These are phyloP conservation scores for Aspergillus oerlinghausenensis DNA, from an alignment of 2,329 filamentous ascomycete genomes.

Conservation along the genomic window DNA sequence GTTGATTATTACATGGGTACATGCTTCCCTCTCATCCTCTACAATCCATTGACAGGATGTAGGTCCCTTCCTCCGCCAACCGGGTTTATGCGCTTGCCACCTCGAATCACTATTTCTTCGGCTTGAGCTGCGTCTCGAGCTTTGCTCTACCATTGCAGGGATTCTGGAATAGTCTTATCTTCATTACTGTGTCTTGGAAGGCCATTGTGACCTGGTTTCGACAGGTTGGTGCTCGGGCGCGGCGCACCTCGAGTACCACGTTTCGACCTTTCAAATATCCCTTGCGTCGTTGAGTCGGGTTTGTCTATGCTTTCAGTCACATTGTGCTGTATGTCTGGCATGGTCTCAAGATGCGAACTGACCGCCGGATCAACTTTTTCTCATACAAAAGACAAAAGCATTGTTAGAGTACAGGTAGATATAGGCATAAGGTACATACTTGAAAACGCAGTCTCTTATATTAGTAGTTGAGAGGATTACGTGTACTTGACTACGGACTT, in stretches of 20 bases:
- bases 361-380: too few species aligned
- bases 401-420: too few species aligned
- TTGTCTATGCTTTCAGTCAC: neutral
- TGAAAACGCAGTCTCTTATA: too few species aligned
- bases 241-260: neutral
- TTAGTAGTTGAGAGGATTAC: neutral
- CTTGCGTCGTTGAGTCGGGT: neutral
- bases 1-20: constrained; percentile 32
- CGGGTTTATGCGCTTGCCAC: constrained; percentile 64
- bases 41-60: neutral
- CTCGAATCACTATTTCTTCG: constrained; percentile 45
- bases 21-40: neutral
- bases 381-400: too few species aligned
- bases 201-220: neutral
- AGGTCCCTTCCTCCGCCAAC: constrained; percentile 66
- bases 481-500: neutral
- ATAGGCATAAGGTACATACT: too few species aligned
- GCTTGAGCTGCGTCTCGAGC: constrained; percentile 63
- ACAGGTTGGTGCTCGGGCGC: neutral
- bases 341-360: too few species aligned
- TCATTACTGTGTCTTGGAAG: constrained; percentile 40
- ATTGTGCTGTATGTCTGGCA: too few species aligned
- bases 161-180: constrained; percentile 75
- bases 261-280: neutral
- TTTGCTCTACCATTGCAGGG: constrained; percentile 72